phyloP scores from a whole-genome alignment of 345 rosid species.

The Populus euphratica region DNA sequence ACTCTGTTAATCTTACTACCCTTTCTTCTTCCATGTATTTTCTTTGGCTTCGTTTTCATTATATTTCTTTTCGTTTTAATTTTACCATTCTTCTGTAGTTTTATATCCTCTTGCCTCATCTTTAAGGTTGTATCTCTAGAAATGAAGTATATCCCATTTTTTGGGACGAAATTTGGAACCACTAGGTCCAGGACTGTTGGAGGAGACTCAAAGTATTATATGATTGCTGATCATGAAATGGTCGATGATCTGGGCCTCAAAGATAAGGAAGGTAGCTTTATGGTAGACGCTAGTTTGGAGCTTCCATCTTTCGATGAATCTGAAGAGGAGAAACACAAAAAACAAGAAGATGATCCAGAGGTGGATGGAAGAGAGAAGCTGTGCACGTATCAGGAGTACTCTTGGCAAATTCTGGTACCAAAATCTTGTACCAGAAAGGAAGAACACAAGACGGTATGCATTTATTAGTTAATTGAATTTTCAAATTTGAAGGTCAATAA shows the following conservation, averaged over 20 bases:
- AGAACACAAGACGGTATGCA: neutral
- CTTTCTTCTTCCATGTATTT: neutral
- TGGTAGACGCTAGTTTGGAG: neutral
- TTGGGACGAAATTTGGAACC: neutral
- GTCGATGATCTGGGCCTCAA: neutral
- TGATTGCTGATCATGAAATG: neutral
- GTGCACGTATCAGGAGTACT: neutral
- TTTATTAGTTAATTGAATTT: neutral
- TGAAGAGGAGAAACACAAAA: neutral
- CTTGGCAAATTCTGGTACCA: conserved; percentile 6
- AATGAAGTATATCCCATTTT: neutral
- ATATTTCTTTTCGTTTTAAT: neutral
- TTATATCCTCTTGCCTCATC: neutral
- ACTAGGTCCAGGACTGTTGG: neutral
- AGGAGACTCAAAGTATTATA: neutral
- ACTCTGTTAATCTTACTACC: neutral
- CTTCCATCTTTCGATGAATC: neutral
- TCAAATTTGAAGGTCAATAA: neutral
- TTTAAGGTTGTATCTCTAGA: neutral
- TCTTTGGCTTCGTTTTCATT: neutral
- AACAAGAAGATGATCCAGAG: neutral
- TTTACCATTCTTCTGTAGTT: neutral
- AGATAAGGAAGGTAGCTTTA: neutral
- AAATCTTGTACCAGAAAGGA: neutral
- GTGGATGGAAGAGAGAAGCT: neutral